A percentile compares a stretch with the other conserved stretches of the same genome.
phyloP scores from a whole-genome alignment of 495 filamentous ascomycete genomes.

The Copromyces sp. region DNA sequence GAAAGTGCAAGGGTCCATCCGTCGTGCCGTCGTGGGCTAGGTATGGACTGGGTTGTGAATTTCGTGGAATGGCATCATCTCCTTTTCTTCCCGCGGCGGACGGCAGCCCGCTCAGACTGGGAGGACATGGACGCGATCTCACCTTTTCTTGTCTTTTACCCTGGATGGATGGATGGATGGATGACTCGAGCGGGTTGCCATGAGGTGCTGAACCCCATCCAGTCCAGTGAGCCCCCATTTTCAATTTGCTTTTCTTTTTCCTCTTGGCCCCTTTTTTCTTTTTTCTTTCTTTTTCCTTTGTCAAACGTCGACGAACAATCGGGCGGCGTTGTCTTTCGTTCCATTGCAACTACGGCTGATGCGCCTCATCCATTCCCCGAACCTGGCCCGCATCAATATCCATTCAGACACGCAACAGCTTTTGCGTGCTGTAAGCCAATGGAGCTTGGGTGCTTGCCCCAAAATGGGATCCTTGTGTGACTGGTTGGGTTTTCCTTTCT shows the following conservation, averaged over 20 bases:
- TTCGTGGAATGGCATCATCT: neutral
- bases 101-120: neutral
- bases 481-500: neutral
- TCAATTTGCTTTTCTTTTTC: neutral
- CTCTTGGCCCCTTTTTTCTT: too few species aligned
- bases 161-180: neutral
- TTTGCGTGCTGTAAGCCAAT: neutral
- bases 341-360: neutral
- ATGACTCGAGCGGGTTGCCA: neutral
- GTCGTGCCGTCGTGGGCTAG: neutral
- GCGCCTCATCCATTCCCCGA: neutral
- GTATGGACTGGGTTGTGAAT: neutral
- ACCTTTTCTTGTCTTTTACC: neutral
- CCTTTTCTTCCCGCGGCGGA: neutral
- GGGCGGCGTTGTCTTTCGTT: neutral
- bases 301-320: neutral
- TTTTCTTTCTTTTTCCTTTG: neutral
- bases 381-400: neutral
- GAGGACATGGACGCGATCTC: neutral
- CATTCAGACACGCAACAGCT: neutral
- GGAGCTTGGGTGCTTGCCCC: neutral
- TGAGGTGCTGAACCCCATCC: neutral
- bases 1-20: neutral
- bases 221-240: neutral
- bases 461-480: neutral